These are phyloP conservation scores for Potentilla sterilis DNA, from an alignment of 306 rosid genomes.

Conservation along the genomic window DNA sequence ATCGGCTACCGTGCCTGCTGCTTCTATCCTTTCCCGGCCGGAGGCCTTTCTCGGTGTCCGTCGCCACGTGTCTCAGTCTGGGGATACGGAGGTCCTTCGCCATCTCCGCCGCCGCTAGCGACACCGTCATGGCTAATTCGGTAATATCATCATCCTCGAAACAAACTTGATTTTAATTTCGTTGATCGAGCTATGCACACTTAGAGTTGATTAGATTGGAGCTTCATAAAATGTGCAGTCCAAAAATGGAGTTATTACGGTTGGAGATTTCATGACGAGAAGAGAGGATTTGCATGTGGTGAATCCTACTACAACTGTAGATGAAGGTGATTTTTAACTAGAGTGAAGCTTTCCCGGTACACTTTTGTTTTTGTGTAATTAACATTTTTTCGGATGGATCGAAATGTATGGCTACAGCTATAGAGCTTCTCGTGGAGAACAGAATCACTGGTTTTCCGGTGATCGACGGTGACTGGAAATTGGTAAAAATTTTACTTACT, in stretches of 20 bases:
- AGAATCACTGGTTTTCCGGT: constrained; percentile 99
- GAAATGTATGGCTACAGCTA: constrained; percentile 55
- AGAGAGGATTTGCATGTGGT: constrained; percentile 72
- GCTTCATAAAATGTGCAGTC: constrained; percentile 38
- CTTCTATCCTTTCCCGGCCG: constrained; percentile 22
- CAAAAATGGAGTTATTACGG: constrained; percentile 60
- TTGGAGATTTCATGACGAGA: constrained; percentile 93
- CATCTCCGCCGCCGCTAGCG: constrained; percentile 25
- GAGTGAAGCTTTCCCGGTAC: neutral
- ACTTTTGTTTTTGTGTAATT: too few species aligned
- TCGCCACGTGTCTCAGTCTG: constrained; percentile 25
- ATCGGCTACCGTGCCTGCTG: constrained; percentile 26
- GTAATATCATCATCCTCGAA: constrained; percentile 16
- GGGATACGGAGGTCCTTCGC: constrained; percentile 33
- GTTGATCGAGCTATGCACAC: neutral
- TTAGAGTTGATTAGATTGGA: neutral
- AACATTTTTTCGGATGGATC: constrained; percentile 24
- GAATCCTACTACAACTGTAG: constrained; percentile 82
- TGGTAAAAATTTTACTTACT: constrained; percentile 47
- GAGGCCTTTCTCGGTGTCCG: constrained; percentile 17
- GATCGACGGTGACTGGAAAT: constrained; percentile 79
- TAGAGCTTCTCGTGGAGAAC: constrained; percentile 79
- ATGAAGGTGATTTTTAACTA: constrained; percentile 57
- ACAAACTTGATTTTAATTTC: neutral
- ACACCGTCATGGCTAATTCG: constrained; percentile 56